Percentiles rank a stretch among this genome's conserved stretches.
Conservation (phyloP, 2,329 filamentous ascomycete genomes). For the Talaromyces sp. region DNA sequence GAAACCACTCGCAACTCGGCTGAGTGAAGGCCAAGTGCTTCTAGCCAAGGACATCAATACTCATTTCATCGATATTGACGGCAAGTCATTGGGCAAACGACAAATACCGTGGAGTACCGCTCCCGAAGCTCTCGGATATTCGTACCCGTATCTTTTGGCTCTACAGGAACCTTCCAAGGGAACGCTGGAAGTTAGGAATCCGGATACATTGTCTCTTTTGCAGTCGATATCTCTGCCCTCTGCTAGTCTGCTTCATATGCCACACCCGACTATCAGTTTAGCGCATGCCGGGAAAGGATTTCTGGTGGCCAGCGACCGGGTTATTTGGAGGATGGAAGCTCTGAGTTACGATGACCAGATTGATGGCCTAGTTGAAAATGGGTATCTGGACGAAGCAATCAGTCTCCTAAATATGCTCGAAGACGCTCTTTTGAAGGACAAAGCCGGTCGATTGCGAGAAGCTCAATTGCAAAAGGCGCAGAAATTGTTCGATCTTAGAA, state of each 20-base stretch:
- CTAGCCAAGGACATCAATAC: constrained; percentile 98
- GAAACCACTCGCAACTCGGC: constrained; percentile 78
- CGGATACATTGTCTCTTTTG: constrained; percentile 82
- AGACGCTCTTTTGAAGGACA: constrained; percentile 82
- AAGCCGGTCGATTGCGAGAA: constrained; percentile 73
- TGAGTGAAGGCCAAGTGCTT: constrained; percentile 79
- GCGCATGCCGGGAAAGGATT: constrained; percentile 96
- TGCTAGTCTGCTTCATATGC: constrained; percentile 82
- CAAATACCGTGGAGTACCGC: constrained; percentile 90
- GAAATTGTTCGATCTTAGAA: constrained; percentile 73
- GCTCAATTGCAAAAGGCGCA: constrained; percentile 92
- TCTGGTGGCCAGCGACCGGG: constrained; percentile 83
- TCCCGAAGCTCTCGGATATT: constrained; percentile 90
- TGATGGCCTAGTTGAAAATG: constrained; percentile 70
- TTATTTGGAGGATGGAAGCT: constrained; percentile 93
- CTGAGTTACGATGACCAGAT: constrained; percentile 89
- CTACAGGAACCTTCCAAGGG: constrained; percentile 81
- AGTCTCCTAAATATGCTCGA: constrained; percentile 87
- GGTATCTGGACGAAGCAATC: constrained; percentile 83
- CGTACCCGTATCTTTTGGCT: constrained; percentile 90
- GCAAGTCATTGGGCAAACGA: constrained; percentile 74
- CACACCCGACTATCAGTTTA: constrained; percentile 87
- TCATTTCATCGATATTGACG: constrained; percentile 80
- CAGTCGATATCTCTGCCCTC: constrained; percentile 80
- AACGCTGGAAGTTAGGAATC: constrained; percentile 84